These are phyloP conservation scores for Calcarisporium arbuscula DNA, from an alignment of 2,329 filamentous ascomycete species.

Conservation along the genomic window DNA sequence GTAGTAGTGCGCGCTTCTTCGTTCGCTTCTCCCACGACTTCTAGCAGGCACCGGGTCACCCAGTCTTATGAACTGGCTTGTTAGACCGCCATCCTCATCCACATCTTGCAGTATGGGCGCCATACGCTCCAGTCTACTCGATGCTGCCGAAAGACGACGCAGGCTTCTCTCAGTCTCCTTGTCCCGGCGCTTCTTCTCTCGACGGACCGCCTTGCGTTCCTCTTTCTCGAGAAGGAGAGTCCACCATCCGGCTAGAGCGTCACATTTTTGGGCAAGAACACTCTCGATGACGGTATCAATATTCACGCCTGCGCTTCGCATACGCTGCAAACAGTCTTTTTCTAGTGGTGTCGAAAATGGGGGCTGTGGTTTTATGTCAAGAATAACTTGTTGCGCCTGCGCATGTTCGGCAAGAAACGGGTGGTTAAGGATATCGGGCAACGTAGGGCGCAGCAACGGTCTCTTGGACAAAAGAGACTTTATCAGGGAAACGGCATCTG, in stretches of 20 bases:
- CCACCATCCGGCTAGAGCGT: conserved; percentile 94
- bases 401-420: conserved; percentile 85
- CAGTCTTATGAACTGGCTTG: conserved; percentile 35
- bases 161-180: conserved; percentile 76
- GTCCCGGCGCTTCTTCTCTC: conserved; percentile 79
- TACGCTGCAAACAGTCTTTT: conserved; percentile 84
- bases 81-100: conserved; percentile 63
- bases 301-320: conserved; percentile 89
- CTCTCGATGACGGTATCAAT: conserved; percentile 94
- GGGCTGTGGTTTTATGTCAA: conserved; percentile 72
- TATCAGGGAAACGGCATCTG: conserved; percentile 71
- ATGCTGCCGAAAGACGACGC: conserved; percentile 80
- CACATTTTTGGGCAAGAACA: conserved; percentile 82
- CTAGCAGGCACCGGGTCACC: conserved; percentile 46
- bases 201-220: conserved; percentile 72
- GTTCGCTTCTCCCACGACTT: conserved; percentile 69
- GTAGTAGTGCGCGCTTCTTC: conserved; percentile 62
- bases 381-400: conserved; percentile 78
- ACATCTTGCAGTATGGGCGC: conserved; percentile 72
- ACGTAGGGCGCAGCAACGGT: conserved; percentile 71
- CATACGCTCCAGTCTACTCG: conserved; percentile 75
- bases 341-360: conserved; percentile 83
- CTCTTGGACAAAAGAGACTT: conserved; percentile 82
- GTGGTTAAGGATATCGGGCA: conserved; percentile 81
- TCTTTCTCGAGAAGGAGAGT: conserved; percentile 91